Conservation (phyloP, 2,329 filamentous ascomycete genomes). For the Clarireedia monteithiana region DNA sequence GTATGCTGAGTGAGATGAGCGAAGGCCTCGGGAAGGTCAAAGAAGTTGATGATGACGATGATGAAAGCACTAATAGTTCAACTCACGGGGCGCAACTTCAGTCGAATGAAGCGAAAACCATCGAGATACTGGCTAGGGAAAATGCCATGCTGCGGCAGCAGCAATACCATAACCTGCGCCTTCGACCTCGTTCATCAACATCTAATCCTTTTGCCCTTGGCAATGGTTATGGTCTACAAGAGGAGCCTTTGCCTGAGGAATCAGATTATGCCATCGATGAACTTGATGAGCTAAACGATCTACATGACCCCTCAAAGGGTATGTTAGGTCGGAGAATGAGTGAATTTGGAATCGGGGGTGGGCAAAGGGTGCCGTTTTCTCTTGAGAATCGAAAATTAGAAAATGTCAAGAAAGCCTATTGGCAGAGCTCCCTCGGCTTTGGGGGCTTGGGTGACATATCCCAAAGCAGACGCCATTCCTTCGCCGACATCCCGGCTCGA, state of each 20-base stretch:
- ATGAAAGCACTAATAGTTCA: slow-evolving; percentile 47
- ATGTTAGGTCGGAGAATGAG: slow-evolving; percentile 31
- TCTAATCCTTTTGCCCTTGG: slow-evolving; percentile 42
- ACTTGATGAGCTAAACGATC: slow-evolving; percentile 53
- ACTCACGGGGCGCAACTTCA: slow-evolving; percentile 47
- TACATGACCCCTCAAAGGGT: slow-evolving; percentile 26
- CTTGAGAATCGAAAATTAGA: slow-evolving; percentile 56
- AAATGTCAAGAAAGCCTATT: slow-evolving; percentile 59
- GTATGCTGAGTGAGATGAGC: slow-evolving; percentile 67
- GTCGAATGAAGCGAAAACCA: slow-evolving; percentile 49
- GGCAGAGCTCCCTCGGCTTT: slow-evolving; percentile 66
- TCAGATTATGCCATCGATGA: slow-evolving; percentile 69
- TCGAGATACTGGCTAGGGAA: slow-evolving; percentile 54
- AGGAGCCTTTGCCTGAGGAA: slow-evolving; percentile 54
- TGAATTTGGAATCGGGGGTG: slow-evolving; percentile 28
- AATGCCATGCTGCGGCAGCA: slow-evolving; percentile 55
- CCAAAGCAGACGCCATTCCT: slow-evolving; percentile 73
- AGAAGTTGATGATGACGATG: slow-evolving; percentile 61
- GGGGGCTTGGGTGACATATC: slow-evolving; percentile 52
- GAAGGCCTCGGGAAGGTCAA: slow-evolving; percentile 62
- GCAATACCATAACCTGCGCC: slow-evolving; percentile 46
- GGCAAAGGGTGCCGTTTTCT: slow-evolving; percentile 29
- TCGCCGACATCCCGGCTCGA: slow-evolving; percentile 60
- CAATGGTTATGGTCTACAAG: slow-evolving; percentile 53
- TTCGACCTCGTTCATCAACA: slow-evolving; percentile 52